Conservation (phyloP, 176 grass and related monocot genomes). For the Ensete ventricosum region DNA sequence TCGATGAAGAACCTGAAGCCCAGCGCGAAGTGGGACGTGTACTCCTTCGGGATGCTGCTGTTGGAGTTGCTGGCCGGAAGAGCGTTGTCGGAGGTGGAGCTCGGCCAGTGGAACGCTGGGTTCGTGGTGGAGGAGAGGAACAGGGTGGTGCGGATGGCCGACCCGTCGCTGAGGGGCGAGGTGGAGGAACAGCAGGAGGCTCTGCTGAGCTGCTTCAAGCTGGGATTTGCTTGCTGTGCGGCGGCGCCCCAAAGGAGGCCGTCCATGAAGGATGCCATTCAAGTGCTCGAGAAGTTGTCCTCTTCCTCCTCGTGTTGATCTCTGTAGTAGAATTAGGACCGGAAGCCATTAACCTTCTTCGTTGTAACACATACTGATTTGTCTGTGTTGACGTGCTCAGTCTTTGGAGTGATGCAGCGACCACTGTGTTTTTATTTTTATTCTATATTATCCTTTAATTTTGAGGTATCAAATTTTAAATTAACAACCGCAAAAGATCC, state of each 20-base stretch:
- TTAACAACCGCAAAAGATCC: too few relatives aligned
- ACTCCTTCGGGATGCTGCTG: conserved; percentile 4
- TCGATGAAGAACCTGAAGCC: conserved; percentile 9
- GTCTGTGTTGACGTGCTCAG: too few relatives aligned
- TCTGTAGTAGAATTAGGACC: not conserved
- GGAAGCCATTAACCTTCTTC: too few relatives aligned
- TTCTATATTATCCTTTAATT: too few relatives aligned
- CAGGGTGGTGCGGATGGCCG: not conserved
- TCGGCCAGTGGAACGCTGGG: not conserved
- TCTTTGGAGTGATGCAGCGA: too few relatives aligned
- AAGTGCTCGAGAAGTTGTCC: not conserved
- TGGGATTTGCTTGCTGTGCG: conserved; percentile 2
- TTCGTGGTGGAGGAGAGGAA: conserved; percentile 7
- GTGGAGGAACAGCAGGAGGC: not conserved
- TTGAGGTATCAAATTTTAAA: too few relatives aligned
- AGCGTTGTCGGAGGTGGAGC: conserved; percentile 2
- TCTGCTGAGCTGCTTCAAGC: not conserved
- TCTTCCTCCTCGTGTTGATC: not conserved
- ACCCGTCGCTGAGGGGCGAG: not conserved
- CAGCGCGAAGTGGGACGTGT: conserved; percentile 1
- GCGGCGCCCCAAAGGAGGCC: not conserved
- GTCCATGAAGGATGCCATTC: not conserved
- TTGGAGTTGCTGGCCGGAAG: not conserved
- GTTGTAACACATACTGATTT: too few relatives aligned
- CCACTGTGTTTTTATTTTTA: too few relatives aligned